Base-by-base conservation (phyloP, 2,329 filamentous ascomycete species). In the Pyrenochaeta sp. region DNA sequence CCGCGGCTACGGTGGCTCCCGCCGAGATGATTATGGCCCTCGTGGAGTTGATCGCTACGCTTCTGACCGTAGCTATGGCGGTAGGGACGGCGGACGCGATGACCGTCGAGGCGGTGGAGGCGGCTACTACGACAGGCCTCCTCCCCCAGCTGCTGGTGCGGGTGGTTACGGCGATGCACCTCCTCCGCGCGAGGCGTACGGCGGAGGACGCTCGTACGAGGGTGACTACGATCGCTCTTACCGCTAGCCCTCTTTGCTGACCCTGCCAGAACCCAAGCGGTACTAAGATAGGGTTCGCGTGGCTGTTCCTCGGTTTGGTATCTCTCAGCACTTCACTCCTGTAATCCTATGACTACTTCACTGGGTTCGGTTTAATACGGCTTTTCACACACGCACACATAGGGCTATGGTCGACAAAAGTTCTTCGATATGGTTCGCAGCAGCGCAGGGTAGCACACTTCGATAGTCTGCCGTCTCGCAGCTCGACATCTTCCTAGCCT, bases 1-100 rank as follows among this genome's bases (percentile, higher is more conserved):
- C 59, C 77, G 78, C 54, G 81, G 80, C 59, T 79, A 80, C 52
- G 87, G 90, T 59, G 86, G 88, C 72, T 85, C 87, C 64, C 90
- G 66, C 50, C 71, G 72, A 50, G 72, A 78, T 45, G 75, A 78
- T 59, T 77, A 78, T 47, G 73, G 75, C 54, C 66, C 73, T 44
- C 74, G 74, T 61, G 73, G 75, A 50, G 78, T 79, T 42, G 72
- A 74, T 48, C 87, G 88, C 67, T 85, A 86, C 68, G 88, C 90
- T 62, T 88, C 89, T 61, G 84, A 85, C 59, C 79, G 88, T 64
- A 86, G 88, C 62, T 72, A 73, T 48, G 61, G 68, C 39, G 85
- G 87, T 57, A 85, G 85, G 62, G 78, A 82, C 54, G 78, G 36
- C 64, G 83, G 83, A 58, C 77, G 82, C 58, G 79, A 67, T n/a